Percentiles rank a stretch among this genome's conserved stretches.
Evolutionary conservation across 164 flowering plant genomes (phyloP).

Genomic region (Malania oleifera): DNA sequence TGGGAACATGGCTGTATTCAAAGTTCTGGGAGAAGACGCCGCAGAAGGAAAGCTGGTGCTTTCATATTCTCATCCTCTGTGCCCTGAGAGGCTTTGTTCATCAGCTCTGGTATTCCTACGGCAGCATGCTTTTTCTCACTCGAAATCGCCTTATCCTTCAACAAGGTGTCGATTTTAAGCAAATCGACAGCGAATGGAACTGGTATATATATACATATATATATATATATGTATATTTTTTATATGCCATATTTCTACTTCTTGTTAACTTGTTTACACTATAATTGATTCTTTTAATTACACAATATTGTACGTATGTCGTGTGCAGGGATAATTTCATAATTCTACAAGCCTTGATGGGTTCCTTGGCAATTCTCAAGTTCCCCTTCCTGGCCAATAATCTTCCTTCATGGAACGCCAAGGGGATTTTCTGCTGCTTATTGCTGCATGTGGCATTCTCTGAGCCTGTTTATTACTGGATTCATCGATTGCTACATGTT

Average conservation of each 20-base stretch:
- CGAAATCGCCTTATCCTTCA: conserved; percentile 18
- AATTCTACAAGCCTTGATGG: conserved; percentile 58
- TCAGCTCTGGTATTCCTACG: conserved; percentile 12
- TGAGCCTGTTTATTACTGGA: conserved; percentile 74
- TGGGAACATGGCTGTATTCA: conserved; percentile 14
- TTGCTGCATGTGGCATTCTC: conserved; percentile 56
- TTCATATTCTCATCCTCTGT: conserved; percentile 23
- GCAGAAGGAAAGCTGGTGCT: conserved; percentile 18
- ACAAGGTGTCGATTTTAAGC: conserved; percentile 25
- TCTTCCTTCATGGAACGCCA: conserved; percentile 55
- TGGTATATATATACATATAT: too few relatives aligned
- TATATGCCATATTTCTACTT: too few relatives aligned
- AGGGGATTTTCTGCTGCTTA: conserved; percentile 43
- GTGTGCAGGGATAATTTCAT: conserved; percentile 86
- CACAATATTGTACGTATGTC: too few relatives aligned
- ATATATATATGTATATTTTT: too few relatives aligned
- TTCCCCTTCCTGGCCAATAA: conserved; percentile 34
- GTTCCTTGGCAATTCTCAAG: conserved; percentile 33
- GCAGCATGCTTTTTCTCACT: conserved; percentile 29
- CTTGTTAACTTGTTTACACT: too few relatives aligned
- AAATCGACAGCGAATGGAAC: conserved; percentile 29
- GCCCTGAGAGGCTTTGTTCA: conserved; percentile 16
- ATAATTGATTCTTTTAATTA: too few relatives aligned
- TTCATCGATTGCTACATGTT: conserved; percentile 51
- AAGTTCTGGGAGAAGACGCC: conserved; percentile 9